phyloP scores from a whole-genome alignment of 345 rosid genomes.

The Aquilaria yunnanensis region DNA sequence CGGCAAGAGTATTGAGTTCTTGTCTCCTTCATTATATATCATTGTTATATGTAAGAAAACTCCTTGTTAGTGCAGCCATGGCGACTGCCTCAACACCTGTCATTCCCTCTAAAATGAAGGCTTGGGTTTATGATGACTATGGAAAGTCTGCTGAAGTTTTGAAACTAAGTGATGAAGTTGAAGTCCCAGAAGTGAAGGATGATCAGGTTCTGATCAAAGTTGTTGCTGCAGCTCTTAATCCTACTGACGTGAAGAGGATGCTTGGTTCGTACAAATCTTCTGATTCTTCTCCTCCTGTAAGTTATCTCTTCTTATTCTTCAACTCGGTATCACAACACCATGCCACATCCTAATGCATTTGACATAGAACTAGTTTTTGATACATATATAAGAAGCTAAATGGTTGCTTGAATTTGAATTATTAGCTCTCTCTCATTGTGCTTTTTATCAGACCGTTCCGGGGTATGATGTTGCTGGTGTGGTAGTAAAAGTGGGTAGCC shows the following conservation, averaged over 20 bases:
- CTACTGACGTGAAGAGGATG: constrained; percentile 77
- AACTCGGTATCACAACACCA: background rate
- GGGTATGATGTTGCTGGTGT: constrained; percentile 94
- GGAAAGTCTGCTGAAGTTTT: constrained; percentile 65
- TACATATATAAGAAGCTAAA: too few species aligned
- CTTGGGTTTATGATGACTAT: constrained; percentile 68
- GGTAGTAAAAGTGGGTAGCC: constrained; percentile 69
- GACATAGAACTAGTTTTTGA: too few species aligned
- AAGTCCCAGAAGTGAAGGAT: constrained; percentile 64
- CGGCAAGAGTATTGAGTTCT: too few species aligned
- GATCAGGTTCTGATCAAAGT: constrained; percentile 86
- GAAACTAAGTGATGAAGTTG: constrained; percentile 52
- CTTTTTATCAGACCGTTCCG: constrained; percentile 57
- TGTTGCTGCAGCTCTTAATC: constrained; percentile 83
- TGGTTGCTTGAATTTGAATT: background rate
- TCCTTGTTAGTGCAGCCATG: too few species aligned
- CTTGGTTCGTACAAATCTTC: constrained; percentile 77
- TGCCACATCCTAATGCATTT: background rate
- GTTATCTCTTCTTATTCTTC: background rate
- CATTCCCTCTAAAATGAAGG: constrained; percentile 51
- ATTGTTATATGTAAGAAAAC: too few species aligned
- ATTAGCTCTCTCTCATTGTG: background rate
- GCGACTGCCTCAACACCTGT: background rate
- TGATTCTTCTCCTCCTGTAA: constrained; percentile 84
- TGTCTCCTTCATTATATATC: too few species aligned